Conservation (phyloP, 179 eudicot species). For the Vitellaria paradoxa region DNA sequence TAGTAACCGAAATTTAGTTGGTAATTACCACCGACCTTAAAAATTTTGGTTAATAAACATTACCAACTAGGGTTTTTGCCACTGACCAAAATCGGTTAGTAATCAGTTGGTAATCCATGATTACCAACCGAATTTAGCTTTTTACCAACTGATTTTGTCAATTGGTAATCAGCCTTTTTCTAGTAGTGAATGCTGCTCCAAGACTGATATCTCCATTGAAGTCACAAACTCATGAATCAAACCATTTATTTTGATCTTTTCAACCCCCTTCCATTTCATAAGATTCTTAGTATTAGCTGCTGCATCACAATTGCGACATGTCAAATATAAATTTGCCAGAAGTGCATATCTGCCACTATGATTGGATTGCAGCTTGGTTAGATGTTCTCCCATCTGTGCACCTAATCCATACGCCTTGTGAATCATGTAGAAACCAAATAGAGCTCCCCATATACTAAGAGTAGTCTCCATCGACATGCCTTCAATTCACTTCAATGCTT, state of each 20-base stretch:
- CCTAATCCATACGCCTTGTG: conserved; percentile 23
- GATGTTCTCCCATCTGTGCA: conserved; percentile 14
- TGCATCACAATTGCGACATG: conserved; percentile 15
- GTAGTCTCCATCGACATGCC: conserved; percentile 24
- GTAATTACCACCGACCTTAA: too few relatives aligned
- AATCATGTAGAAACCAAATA: conserved; percentile 25
- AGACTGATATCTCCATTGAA: background rate
- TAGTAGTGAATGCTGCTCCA: too few relatives aligned
- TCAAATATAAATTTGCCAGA: conserved; percentile 23
- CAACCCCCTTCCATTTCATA: conserved; percentile 24
- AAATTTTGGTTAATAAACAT: too few relatives aligned
- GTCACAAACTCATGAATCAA: conserved; percentile 21
- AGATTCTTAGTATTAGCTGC: conserved; percentile 24
- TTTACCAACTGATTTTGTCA: too few relatives aligned
- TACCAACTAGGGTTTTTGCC: too few relatives aligned
- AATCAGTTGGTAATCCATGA: too few relatives aligned
- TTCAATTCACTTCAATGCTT: too few relatives aligned
- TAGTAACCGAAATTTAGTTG: too few relatives aligned
- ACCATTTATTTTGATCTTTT: conserved; percentile 16
- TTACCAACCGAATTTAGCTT: too few relatives aligned
- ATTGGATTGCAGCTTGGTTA: conserved; percentile 21
- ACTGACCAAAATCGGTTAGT: too few relatives aligned
- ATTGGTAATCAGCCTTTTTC: too few relatives aligned
- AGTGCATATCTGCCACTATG: conserved; percentile 24
- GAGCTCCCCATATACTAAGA: conserved; percentile 21